These are phyloP conservation scores for Chlamydomonas sp. DNA, from an alignment of 139 green algal genomes.

Conservation along the genomic window DNA sequence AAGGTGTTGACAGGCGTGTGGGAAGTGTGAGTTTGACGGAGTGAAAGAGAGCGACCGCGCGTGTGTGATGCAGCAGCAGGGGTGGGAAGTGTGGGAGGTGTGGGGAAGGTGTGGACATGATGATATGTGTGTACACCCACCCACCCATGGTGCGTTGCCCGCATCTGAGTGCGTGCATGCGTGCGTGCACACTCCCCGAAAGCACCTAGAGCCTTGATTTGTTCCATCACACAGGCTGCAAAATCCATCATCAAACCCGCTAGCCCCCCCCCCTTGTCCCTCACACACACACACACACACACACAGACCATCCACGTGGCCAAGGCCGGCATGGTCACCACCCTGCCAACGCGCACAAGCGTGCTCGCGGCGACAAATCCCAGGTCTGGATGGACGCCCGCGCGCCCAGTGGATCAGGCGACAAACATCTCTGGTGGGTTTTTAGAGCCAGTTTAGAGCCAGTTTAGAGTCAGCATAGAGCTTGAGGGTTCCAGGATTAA, in stretches of 20 bases:
- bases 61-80: conserved; percentile 87
- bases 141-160: too few species aligned
- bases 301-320: too few species aligned
- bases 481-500: too few species aligned
- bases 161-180: too few species aligned
- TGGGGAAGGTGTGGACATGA: too few species aligned
- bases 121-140: too few species aligned
- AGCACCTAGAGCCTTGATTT: too few species aligned
- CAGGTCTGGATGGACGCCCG: conserved; percentile 20
- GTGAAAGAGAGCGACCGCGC: conserved; percentile 65
- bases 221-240: not conserved
- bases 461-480: too few species aligned
- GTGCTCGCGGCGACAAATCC: conserved; percentile 70
- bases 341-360: conserved; percentile 61
- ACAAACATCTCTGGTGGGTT: conserved; percentile 34
- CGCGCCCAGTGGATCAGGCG: conserved; percentile 15
- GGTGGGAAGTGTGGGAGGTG: conserved; percentile 89
- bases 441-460: too few species aligned
- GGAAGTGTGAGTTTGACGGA: conserved; percentile 86
- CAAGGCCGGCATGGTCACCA: conserved; percentile 85
- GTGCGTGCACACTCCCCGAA: too few species aligned
- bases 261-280: not conserved
- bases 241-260: not conserved
- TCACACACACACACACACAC: not conserved
- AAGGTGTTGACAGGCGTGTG: too few species aligned